Evolutionary conservation across 768 basidiomycete genomes (phyloP).

Genomic region (Dacryopinax spathularia): DNA sequence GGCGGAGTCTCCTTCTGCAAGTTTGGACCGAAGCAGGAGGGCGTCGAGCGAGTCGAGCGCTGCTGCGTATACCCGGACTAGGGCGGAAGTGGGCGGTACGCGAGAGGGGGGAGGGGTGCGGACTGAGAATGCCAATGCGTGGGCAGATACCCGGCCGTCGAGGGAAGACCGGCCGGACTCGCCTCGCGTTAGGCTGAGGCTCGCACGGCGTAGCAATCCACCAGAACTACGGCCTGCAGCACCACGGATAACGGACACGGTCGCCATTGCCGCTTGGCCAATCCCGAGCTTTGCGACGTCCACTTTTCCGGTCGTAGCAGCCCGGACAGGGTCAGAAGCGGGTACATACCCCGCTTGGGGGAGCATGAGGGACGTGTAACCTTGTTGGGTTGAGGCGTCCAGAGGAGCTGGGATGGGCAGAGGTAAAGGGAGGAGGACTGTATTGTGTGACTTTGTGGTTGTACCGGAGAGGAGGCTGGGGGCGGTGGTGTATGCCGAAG

Average conservation of each 20-base stretch:
- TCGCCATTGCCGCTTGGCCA: constrained; percentile 81
- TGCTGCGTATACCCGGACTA: constrained; percentile 85
- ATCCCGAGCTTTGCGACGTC: constrained; percentile 64
- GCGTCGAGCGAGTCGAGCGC: constrained; percentile 65
- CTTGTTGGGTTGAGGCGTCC: constrained; percentile 11
- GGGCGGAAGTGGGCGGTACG: constrained; percentile 50
- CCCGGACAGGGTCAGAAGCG: constrained; percentile 23
- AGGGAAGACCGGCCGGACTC: constrained; percentile 22
- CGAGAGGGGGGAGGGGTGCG: constrained; percentile 60
- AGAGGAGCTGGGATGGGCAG: constrained; percentile 15
- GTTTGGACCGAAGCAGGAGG: constrained; percentile 42
- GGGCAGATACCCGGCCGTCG: not conserved
- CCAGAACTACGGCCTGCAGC: constrained; percentile 14
- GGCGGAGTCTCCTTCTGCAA: constrained; percentile 17
- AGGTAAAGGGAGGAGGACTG: constrained; percentile 24
- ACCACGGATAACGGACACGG: constrained; percentile 30
- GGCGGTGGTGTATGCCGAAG: constrained; percentile 15
- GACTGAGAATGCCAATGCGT: constrained; percentile 46
- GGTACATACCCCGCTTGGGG: constrained; percentile 34
- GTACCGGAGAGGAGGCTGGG: constrained; percentile 11
- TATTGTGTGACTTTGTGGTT: constrained; percentile 14
- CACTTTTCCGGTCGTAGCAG: constrained; percentile 20
- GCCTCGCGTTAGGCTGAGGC: not conserved
- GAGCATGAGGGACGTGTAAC: constrained; percentile 32
- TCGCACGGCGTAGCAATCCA: not conserved